Base-by-base conservation (phyloP, 331 rosid species). In the Acacia pycnantha region DNA sequence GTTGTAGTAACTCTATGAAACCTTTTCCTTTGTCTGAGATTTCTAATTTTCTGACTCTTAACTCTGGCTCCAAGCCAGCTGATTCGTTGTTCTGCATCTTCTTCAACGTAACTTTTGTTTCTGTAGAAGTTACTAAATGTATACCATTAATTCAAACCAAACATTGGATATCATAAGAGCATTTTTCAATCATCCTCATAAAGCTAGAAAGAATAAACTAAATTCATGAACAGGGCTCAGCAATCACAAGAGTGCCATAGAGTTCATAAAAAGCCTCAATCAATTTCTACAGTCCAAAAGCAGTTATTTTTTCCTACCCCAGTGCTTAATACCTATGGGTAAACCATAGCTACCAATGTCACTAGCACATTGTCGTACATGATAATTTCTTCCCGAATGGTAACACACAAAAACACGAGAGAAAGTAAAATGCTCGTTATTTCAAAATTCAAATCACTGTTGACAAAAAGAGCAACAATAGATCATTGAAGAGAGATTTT, bases 21-120 rank as follows among this genome's bases (percentile, higher is more conserved):
- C 97, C 95, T 82, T 91, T 94, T 67, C 86, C 82, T 85, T 90
- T 93, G 82, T 94, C 98, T 0, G 90, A 85, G 48, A 90, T 79
- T 86, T 90, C 89, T 37, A 93, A 66, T 65, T 62, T 91, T 77
- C 77, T 31, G 41, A 48, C 62, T 47, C 43, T 48, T 9, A 73
- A 47, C 8, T 3, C 16, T 11, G 40, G 79, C n/a, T 76, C 79
- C 35, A 40, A 18, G 26, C 37, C 26, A 11, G 69, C 35, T 24
- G 33, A 54, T 15, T 74, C 47, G n/a, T 9, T 74, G 48, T 56
- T 40, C 69, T 58, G 53, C 79, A 76, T 76, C 79, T 56, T n/a
- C 40, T 76, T 40, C 53, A 35, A 53, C 24, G 69, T 70, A 37
- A 76, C 40, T 76, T 35, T 15, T 11, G 69, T 56, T 56, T 56